Percentiles rank a stretch among this genome's conserved stretches.
Evolutionary conservation across 2,329 filamentous ascomycete species (phyloP).

Genomic region (Ophiocordyceps sinensis): DNA sequence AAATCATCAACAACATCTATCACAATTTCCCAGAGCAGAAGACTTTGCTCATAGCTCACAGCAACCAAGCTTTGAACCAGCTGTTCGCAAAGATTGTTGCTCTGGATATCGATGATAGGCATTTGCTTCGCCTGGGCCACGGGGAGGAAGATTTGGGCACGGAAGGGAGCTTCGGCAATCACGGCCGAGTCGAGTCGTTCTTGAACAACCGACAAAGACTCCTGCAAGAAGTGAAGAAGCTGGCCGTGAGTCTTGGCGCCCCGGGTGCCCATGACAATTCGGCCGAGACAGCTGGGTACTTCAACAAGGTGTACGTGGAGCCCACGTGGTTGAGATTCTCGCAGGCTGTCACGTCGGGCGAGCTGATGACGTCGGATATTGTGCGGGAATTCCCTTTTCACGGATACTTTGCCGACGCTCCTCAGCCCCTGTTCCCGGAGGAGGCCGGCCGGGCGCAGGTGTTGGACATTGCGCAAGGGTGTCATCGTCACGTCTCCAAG

Average conservation of each 20-base stretch:
- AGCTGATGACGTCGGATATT: constrained; percentile 45
- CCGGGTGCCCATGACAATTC: constrained; percentile 92
- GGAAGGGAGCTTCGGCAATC: constrained; percentile 80
- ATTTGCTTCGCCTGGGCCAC: constrained; percentile 82
- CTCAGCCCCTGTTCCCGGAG: constrained; percentile 67
- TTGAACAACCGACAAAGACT: constrained; percentile 71
- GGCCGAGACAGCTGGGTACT: constrained; percentile 93
- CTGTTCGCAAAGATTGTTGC: constrained; percentile 97
- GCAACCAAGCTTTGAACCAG: constrained; percentile 95
- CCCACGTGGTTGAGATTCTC: constrained; percentile 83
- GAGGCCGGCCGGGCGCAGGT: constrained; percentile 50
- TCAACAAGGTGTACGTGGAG: constrained; percentile 80
- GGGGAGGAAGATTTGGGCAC: constrained; percentile 89
- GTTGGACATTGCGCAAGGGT: constrained; percentile 67
- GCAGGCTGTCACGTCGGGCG: constrained; percentile 35
- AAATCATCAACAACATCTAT: constrained; percentile 98
- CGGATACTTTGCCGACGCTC: constrained; percentile 71
- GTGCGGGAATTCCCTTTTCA: constrained; percentile 74
- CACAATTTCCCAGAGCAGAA: constrained; percentile 92
- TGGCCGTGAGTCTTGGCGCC: constrained; percentile 72
- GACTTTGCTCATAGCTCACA: constrained; percentile 86
- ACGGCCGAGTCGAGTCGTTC: constrained; percentile 89
- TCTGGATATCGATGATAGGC: constrained; percentile 87
- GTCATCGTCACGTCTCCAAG: constrained; percentile 75
- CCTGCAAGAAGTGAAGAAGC: constrained; percentile 69